These are phyloP conservation scores for Colletotrichum sidae DNA, from an alignment of 2,329 filamentous ascomycete genomes.

Conservation along the genomic window DNA sequence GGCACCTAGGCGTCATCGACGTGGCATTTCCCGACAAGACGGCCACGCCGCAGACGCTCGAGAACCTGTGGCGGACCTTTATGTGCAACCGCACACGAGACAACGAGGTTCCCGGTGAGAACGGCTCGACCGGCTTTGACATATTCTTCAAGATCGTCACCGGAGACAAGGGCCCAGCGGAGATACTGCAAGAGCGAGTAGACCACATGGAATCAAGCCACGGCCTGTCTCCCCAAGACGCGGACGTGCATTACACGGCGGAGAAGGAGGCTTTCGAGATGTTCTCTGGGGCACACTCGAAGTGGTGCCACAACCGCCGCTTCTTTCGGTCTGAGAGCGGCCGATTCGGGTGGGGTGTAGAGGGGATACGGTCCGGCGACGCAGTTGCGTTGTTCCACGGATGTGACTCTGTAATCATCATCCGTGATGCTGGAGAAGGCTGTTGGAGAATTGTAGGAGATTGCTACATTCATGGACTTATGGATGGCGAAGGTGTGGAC, in stretches of 20 bases:
- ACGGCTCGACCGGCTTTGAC: conserved; percentile 12
- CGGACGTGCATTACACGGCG: conserved; percentile 10
- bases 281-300: conserved; percentile 4
- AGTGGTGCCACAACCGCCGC: conserved; percentile 19
- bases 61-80: conserved; percentile 28
- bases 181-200: conserved; percentile 2
- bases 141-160: neutral
- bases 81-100: conserved; percentile 27
- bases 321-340: conserved; percentile 23
- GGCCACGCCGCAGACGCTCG: conserved; percentile 2
- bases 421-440: neutral
- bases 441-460: neutral
- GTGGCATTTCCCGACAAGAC: conserved; percentile 25
- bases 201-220: conserved; percentile 8
- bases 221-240: conserved; percentile 15
- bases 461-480: conserved; percentile 9
- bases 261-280: conserved; percentile 12
- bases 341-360: conserved; percentile 20
- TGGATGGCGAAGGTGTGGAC: conserved; percentile 10
- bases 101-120: neutral
- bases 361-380: conserved; percentile 7
- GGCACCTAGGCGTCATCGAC: conserved; percentile 3
- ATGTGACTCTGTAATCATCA: conserved; percentile 4
- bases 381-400: conserved; percentile 12
- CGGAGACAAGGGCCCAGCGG: neutral